phyloP scores from a whole-genome alignment of 768 basidiomycete genomes.

The Trametes coccinea region DNA sequence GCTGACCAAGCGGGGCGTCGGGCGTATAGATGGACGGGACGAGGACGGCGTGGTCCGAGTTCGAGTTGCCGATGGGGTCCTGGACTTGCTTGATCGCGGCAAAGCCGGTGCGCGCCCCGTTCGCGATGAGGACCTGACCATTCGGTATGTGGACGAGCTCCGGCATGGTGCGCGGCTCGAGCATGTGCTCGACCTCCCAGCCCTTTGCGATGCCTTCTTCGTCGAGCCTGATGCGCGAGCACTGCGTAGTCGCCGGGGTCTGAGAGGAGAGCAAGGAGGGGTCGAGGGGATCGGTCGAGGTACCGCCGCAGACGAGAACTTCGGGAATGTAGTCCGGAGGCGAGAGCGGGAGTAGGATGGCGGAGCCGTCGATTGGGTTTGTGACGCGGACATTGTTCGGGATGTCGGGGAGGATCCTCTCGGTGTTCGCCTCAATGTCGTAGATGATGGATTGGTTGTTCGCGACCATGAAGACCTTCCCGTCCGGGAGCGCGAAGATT shows the following conservation, averaged over 20 bases:
- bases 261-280: constrained; percentile 69
- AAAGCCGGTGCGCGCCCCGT: constrained; percentile 72
- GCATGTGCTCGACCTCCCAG: constrained; percentile 79
- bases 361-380: constrained; percentile 81
- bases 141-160: constrained; percentile 82
- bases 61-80: constrained; percentile 69
- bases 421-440: constrained; percentile 66
- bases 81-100: constrained; percentile 78
- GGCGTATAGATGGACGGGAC: constrained; percentile 72
- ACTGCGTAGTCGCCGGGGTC: constrained; percentile 71
- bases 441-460: constrained; percentile 81
- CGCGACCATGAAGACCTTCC: constrained; percentile 72
- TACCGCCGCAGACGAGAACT: constrained; percentile 78
- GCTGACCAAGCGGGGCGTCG: constrained; percentile 48
- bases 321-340: constrained; percentile 65
- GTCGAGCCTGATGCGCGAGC: constrained; percentile 66
- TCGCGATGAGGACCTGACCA: constrained; percentile 71
- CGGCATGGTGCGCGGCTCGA: constrained; percentile 70
- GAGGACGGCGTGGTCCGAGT: constrained; percentile 72
- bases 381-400: constrained; percentile 83
- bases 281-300: constrained; percentile 57
- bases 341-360: constrained; percentile 66
- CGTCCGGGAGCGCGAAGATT: constrained; percentile 69
- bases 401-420: constrained; percentile 61
- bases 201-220: constrained; percentile 63